These are phyloP conservation scores for Solanum corneliomulleri DNA, from an alignment of 257 asterid species.

Conservation along the genomic window DNA sequence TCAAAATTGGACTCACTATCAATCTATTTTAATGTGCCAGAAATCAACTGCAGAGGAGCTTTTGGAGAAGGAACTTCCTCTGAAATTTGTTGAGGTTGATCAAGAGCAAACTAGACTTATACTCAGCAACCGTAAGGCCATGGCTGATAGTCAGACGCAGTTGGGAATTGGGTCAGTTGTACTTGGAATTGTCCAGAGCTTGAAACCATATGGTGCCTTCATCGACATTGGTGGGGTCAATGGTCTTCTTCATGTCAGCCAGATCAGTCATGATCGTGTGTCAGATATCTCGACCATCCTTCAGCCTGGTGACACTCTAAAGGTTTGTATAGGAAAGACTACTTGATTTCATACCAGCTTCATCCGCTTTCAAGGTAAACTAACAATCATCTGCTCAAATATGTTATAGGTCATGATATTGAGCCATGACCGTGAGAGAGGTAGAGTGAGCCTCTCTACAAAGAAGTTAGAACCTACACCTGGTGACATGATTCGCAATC, in stretches of 20 bases:
- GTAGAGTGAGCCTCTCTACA: conserved; percentile 89
- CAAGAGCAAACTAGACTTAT: conserved; percentile 76
- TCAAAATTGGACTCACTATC: neutral
- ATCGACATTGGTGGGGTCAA: conserved; percentile 92
- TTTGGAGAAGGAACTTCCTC: conserved; percentile 70
- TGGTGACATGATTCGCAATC: conserved; percentile 98
- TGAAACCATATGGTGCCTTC: conserved; percentile 97
- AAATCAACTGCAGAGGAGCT: conserved; percentile 89
- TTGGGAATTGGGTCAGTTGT: conserved; percentile 94
- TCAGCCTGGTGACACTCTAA: conserved; percentile 88
- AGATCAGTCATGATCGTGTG: conserved; percentile 92
- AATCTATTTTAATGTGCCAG: conserved; percentile 18
- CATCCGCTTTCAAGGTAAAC: neutral
- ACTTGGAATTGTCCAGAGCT: conserved; percentile 84
- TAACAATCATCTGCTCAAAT: conserved; percentile 1
- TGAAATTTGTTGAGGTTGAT: conserved; percentile 83
- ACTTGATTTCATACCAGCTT: neutral
- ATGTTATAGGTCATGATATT: conserved; percentile 75
- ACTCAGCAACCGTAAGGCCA: conserved; percentile 92
- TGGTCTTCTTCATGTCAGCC: conserved; percentile 94
- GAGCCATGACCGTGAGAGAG: conserved; percentile 99
- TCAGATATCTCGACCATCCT: conserved; percentile 78
- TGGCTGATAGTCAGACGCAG: conserved; percentile 96
- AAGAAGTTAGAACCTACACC: conserved; percentile 98
- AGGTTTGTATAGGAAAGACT: conserved; percentile 28